phyloP scores from a whole-genome alignment of 1,284 basidiomycete species.

The Trichosporon ovoides region DNA sequence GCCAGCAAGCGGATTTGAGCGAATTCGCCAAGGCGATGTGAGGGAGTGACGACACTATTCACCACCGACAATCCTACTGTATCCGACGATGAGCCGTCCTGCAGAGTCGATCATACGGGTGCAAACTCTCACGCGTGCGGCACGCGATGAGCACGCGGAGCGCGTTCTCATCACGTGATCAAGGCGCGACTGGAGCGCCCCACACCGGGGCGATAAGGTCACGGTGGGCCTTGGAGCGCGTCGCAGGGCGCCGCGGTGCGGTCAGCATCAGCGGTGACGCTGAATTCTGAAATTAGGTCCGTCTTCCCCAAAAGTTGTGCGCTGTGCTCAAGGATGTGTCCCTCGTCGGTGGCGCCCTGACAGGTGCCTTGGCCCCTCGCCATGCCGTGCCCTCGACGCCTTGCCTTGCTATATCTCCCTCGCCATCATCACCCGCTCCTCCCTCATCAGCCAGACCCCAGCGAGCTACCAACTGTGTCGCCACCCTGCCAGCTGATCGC shows the following conservation, averaged over 20 bases:
- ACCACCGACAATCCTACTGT: background rate
- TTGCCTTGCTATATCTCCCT: background rate
- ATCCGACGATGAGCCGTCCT: too few species aligned
- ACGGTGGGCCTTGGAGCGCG: background rate
- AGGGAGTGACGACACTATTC: background rate
- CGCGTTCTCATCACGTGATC: too few species aligned
- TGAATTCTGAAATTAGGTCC: background rate
- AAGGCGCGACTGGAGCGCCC: too few species aligned
- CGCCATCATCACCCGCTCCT: background rate
- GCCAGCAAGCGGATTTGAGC: too few species aligned
- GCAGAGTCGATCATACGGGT: too few species aligned
- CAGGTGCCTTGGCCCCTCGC: background rate
- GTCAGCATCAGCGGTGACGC: too few species aligned
- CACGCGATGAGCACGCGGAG: too few species aligned
- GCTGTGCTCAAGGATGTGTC: too few species aligned
- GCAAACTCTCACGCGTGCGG: too few species aligned
- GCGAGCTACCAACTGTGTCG: background rate
- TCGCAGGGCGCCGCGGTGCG: background rate
- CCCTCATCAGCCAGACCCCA: background rate
- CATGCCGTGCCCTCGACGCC: background rate
- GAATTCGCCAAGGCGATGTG: background rate
- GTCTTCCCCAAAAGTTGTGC: slow-evolving; percentile 3
- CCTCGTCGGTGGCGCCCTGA: too few species aligned
- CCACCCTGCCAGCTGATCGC: background rate
- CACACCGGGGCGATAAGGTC: background rate